Evolutionary conservation across 139 green algal species (phyloP), one percentile per base, ranked within the genome.

Genomic region (Medakamo hakoo): DNA sequence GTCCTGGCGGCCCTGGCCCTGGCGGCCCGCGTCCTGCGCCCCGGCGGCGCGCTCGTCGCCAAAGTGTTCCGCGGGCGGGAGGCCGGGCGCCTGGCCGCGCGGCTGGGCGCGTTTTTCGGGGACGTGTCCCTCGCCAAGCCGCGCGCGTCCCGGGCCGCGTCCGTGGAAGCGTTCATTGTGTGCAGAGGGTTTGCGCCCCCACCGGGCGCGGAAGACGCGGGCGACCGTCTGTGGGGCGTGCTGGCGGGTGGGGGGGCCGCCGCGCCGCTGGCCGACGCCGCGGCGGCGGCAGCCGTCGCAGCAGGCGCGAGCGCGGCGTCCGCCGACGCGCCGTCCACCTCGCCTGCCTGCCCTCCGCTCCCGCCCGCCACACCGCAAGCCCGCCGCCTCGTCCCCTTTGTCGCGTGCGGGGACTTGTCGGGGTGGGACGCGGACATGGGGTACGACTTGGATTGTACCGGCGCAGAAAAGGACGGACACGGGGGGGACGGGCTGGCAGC

Each of bases 131-230:
- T 89, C n/a, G 79, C 82, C 31, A 99, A 99, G 78, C 93, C 93
- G 9, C 90, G 87, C 63, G 93, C 82, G 75, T 89, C 75, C 64
- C 76, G 93, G 18, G 95, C 94, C 79, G 93, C 84, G 58, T 90
- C 76, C 68, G 89, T 95, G 30, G 93, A 99, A 76, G 81, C 88
- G 0, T 99, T 99, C 70, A 86, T 96, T 55, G 93, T 99, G 29
- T 98, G 92, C 74, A 76, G 81, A 27, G 67, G 74, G 27, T 97
- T 87, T 68, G 27, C 55, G 3, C 81, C 79, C 25, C 84, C 86
- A 2, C 67, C 81, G 0, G 81, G 72, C 20, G 93, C 97, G 25
- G 25, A 68, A 52, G 40, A 52, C 9, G 40, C 9, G 40, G 40
- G 40, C 40, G 16, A n/a, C n/a, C n/a, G n/a, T n/a, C 40, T 52